Evolutionary conservation across 2,329 filamentous ascomycete species (phyloP), one percentile per base, ranked within the genome.

Genomic region (Ceratocystis variospora): DNA sequence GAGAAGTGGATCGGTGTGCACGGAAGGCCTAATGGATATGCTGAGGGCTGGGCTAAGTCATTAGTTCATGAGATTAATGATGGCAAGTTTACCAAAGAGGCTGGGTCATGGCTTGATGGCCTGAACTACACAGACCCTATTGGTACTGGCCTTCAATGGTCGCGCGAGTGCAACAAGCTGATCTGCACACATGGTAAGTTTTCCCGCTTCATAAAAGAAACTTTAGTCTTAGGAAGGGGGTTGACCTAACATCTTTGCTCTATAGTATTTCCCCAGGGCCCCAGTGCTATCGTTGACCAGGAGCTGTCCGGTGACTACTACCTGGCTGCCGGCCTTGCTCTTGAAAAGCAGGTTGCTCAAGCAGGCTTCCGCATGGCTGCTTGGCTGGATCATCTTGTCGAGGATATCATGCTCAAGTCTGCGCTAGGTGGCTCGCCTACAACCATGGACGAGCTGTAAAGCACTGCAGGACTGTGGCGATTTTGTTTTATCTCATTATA

Each of bases 291-390:
- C 64, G 76, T 75, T 15, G 81, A 79, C 19, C 77, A 83, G 73
- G 85, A 88, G 71, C 77, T 89, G 28, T 80, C 80, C 33, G 82
- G 81, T 0, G 78, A 80, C 44, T 89, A 89, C 74, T 88, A 83
- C 71, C 78, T 83, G 41, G 79, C 78, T 41, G 86, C 85, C 1
- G 81, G 81, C n/a, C 83, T 81, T 22, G 81, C 86, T 67, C 78
- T 89, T 59, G 84, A 89, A 74, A 72, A 82, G 68, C 83, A 87
- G 72, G 78, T 90, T 68, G 87, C 87, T 6, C 83, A 82, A 69
- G 87, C 84, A 3, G 87, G 87, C 10, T 87, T 84, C 73, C 80
- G 87, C 62, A 78, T 90, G 73, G 87, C 83, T 1, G 80, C 80
- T 22, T 89, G 84, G 84, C 75, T 89, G 68, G 85, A 88, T 71